These are phyloP conservation scores for Ceratopteris richardii DNA, from an alignment of 75 land plant species.

Conservation along the genomic window DNA sequence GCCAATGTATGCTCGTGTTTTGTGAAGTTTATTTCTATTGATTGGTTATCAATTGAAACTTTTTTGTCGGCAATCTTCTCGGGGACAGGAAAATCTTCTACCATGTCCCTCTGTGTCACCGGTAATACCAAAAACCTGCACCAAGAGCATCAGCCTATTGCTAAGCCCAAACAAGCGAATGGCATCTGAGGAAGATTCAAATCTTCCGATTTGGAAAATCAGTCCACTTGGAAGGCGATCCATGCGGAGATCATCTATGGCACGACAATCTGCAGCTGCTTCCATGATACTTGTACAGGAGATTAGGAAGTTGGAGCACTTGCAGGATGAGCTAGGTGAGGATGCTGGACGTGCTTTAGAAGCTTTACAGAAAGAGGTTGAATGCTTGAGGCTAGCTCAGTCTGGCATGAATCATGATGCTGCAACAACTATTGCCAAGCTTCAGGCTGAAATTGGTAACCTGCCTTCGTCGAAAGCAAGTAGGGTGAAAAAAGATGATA, in stretches of 20 bases:
- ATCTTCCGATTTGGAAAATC: neutral
- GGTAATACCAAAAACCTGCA: no score
- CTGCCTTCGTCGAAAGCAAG: neutral
- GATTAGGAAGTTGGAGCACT: conserved; percentile 11
- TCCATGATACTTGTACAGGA: conserved; percentile 10
- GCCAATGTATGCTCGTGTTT: no score
- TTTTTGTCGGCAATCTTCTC: no score
- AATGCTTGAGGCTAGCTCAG: conserved; percentile 13
- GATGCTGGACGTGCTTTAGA: conserved; percentile 11
- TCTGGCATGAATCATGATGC: conserved; percentile 13
- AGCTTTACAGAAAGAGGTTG: conserved; percentile 15
- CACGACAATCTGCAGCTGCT: neutral
- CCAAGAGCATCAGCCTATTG: no score
- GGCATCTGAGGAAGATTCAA: no score
- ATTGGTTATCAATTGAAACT: no score
- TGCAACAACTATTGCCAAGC: conserved; percentile 9
- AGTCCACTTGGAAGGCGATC: no score
- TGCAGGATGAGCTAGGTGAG: conserved; percentile 16
- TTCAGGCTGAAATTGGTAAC: conserved; percentile 8
- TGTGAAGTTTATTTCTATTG: no score
- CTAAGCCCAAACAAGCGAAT: no score
- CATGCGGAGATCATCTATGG: neutral
- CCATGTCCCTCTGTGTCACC: no score
- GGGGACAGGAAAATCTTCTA: no score
- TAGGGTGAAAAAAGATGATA: neutral